These are phyloP conservation scores for Chenopodium suecicum DNA, from an alignment of 148 eudicot genomes.

Conservation along the genomic window DNA sequence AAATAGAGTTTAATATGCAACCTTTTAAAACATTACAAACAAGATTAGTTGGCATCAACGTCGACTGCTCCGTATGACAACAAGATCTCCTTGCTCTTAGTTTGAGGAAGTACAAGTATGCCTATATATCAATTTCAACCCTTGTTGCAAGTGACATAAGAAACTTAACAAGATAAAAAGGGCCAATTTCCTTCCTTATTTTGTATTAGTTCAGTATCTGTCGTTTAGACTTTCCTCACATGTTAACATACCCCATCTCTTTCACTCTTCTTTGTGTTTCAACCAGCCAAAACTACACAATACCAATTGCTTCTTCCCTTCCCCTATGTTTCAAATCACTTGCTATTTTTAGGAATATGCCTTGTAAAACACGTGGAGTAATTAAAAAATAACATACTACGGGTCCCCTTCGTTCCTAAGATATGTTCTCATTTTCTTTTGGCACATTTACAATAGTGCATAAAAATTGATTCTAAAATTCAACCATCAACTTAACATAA, in stretches of 20 bases:
- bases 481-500: no score
- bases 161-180: background rate
- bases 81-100: no score
- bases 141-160: background rate
- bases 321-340: slow-evolving; percentile 15
- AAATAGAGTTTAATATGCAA: no score
- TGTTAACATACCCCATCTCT: background rate
- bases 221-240: slow-evolving; percentile 2
- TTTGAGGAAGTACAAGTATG: no score
- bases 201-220: slow-evolving; percentile 1
- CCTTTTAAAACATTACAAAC: no score
- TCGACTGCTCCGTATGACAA: no score
- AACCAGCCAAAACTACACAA: slow-evolving; percentile 15
- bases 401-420: no score
- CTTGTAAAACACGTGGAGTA: slow-evolving; percentile 13
- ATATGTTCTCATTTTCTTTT: no score
- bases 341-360: slow-evolving; percentile 12
- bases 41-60: no score
- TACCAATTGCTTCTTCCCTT: slow-evolving; percentile 8
- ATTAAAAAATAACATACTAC: background rate
- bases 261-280: background rate
- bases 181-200: background rate
- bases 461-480: no score
- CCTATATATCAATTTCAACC: no score
- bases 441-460: no score